Base-by-base conservation (phyloP, 208 protist genomes). In the Acanthamoeba healyi region DNA sequence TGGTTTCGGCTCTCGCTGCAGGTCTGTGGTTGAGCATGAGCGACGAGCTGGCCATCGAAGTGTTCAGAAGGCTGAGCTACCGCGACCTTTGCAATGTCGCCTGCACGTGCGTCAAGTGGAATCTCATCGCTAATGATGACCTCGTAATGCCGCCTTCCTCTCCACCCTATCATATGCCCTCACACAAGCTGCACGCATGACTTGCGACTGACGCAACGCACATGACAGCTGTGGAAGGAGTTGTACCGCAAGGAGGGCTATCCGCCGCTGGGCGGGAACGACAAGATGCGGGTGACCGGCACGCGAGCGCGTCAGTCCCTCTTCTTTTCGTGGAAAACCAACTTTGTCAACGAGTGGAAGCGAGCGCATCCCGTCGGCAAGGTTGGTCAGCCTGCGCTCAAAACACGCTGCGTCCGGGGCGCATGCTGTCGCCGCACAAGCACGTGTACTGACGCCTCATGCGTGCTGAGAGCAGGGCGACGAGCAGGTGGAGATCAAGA, bases 11-110 rank as follows among this genome's bases (percentile, higher is more conserved):
- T 40, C 63, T 38, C 3, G 5, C 14, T 6, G 10, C 74, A 84
- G 38, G 42, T 22, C 1, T 84, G 74, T 84, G 74, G 74, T 24
- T 84, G 38, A 84, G 74, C 32, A 32, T 84, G 74, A 84, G 74
- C 74, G 74, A 84, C 46, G 74, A 84, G 32, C 42, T 84, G 46
- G 46, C 74, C 26, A 46, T 84, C 22, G 46, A 56, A n/a, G 46
- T 84, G 38, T 84, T 84, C 46, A 58, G 22, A 58, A 58, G 34
- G 74, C 74, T 84, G 74, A 84, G 74, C 42, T 56, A 46, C n/a
- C 17, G 46, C 17, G 74, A 84, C 46, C 40, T 84, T 0, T 84
- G 74, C 46, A 84, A 58, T n/a, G 42, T 84, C 42, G 38, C 74
- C 38, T 56, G 46, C 38, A 56, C 46, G 14, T 84, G 74, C 46